These are phyloP conservation scores for Lobosporangium transversale DNA, from an alignment of 192 early-diverging fungal species.

Conservation along the genomic window DNA sequence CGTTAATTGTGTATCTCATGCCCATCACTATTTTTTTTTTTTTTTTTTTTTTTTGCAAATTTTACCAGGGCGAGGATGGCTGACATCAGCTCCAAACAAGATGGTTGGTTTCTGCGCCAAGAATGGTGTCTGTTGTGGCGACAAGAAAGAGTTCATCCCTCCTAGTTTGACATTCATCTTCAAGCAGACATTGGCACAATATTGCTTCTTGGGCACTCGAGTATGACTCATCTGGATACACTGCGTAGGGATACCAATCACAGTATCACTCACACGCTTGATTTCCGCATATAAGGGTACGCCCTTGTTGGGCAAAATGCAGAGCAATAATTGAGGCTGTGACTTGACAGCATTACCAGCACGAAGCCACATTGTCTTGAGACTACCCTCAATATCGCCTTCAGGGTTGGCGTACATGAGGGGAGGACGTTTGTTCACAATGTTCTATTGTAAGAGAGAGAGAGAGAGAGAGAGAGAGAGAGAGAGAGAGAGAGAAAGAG, in stretches of 20 bases:
- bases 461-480: not conserved
- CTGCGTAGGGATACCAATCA: slow-evolving; percentile 89
- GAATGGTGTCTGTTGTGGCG: slow-evolving; percentile 66
- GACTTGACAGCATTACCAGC: slow-evolving; percentile 73
- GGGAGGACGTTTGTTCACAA: slow-evolving; percentile 58
- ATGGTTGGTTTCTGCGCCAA: slow-evolving; percentile 77
- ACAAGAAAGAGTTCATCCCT: slow-evolving; percentile 81
- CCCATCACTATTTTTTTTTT: no score
- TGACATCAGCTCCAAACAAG: slow-evolving; percentile 92
- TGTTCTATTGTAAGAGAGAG: slow-evolving; percentile 21
- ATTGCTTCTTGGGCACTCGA: slow-evolving; percentile 78
- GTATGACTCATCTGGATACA: slow-evolving; percentile 88
- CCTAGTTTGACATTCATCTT: slow-evolving; percentile 97
- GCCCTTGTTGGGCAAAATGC: slow-evolving; percentile 84
- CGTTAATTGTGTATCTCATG: no score
- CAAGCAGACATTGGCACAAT: slow-evolving; percentile 91
- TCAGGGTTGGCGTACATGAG: slow-evolving; percentile 64
- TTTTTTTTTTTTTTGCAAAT: no score
- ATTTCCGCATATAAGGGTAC: slow-evolving; percentile 85
- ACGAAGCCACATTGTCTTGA: slow-evolving; percentile 74
- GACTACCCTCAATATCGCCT: slow-evolving; percentile 74
- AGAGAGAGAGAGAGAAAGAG: no score
- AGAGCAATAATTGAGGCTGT: slow-evolving; percentile 83
- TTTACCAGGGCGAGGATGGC: slow-evolving; percentile 76
- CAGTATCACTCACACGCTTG: slow-evolving; percentile 92